These are phyloP conservation scores for Lepidium aucheri DNA, from an alignment of 345 rosid species.

Conservation along the genomic window DNA sequence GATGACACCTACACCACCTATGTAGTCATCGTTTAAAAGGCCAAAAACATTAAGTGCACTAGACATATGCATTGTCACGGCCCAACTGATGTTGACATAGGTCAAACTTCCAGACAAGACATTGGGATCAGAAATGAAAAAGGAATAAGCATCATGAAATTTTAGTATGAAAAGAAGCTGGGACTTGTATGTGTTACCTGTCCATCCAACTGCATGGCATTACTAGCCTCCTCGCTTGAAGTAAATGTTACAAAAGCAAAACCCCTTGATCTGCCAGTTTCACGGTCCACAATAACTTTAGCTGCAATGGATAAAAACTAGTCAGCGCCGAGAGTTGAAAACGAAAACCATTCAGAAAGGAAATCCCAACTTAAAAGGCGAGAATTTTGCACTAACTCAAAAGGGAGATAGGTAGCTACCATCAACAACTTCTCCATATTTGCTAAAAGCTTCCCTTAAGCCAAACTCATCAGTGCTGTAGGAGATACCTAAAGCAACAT, in stretches of 20 bases:
- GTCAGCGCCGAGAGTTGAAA: neutral
- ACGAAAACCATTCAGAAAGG: neutral
- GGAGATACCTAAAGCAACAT: constrained; percentile 57
- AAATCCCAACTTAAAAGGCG: constrained; percentile 19
- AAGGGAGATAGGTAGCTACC: constrained; percentile 32
- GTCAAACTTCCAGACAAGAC: neutral
- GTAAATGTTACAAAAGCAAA: constrained; percentile 76
- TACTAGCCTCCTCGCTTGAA: constrained; percentile 67
- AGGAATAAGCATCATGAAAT: neutral
- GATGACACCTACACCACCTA: neutral
- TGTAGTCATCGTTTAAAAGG: neutral
- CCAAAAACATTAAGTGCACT: neutral
- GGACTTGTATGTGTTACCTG: constrained; percentile 39
- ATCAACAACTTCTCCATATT: constrained; percentile 84
- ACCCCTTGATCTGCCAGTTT: constrained; percentile 87
- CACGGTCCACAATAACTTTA: constrained; percentile 78
- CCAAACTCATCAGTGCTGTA: constrained; percentile 61
- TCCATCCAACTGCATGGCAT: constrained; percentile 90
- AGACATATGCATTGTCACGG: neutral
- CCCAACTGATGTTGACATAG: neutral
- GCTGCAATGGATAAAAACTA: constrained; percentile 36
- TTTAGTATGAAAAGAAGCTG: neutral
- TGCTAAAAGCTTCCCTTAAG: constrained; percentile 62
- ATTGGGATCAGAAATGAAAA: neutral
- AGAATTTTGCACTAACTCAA: constrained; percentile 27